phyloP scores from a whole-genome alignment of 495 filamentous ascomycete genomes.

The Talaromyces stipitatus region DNA sequence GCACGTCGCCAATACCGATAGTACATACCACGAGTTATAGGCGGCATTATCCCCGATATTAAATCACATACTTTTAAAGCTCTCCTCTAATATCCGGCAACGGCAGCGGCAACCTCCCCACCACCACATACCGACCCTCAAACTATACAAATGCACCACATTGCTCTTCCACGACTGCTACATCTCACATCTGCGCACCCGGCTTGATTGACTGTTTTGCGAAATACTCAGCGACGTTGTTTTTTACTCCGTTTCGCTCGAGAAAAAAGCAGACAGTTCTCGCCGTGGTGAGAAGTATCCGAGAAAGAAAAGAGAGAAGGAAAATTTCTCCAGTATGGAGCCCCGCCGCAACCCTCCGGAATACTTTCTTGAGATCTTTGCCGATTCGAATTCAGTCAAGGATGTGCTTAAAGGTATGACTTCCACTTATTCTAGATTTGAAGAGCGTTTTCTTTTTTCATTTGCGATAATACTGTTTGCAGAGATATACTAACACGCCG shows the following conservation, averaged over 20 bases:
- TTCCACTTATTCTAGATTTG: neutral
- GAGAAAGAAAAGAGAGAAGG: neutral
- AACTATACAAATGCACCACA: neutral
- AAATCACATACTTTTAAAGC: neutral
- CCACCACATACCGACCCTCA: neutral
- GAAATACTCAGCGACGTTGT: neutral
- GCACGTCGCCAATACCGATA: neutral
- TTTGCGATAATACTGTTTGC: too few species aligned
- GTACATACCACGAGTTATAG: neutral
- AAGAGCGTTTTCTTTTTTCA: too few species aligned
- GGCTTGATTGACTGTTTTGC: neutral
- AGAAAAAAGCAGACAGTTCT: neutral
- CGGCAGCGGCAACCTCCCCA: neutral
- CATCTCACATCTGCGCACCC: neutral
- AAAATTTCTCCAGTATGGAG: constrained; percentile 31
- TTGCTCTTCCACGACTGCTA: neutral
- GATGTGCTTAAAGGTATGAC: constrained; percentile 81
- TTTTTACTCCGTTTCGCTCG: neutral
- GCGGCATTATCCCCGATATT: neutral
- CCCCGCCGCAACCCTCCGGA: constrained; percentile 62
- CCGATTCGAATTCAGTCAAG: constrained; percentile 71
- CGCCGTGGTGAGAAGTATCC: neutral
- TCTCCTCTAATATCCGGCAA: neutral
- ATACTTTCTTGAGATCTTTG: constrained; percentile 75
- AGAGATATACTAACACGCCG: too few species aligned